Evolutionary conservation across 2,329 filamentous ascomycete species (phyloP).

Genomic region (Ophiostoma fasciatum): DNA sequence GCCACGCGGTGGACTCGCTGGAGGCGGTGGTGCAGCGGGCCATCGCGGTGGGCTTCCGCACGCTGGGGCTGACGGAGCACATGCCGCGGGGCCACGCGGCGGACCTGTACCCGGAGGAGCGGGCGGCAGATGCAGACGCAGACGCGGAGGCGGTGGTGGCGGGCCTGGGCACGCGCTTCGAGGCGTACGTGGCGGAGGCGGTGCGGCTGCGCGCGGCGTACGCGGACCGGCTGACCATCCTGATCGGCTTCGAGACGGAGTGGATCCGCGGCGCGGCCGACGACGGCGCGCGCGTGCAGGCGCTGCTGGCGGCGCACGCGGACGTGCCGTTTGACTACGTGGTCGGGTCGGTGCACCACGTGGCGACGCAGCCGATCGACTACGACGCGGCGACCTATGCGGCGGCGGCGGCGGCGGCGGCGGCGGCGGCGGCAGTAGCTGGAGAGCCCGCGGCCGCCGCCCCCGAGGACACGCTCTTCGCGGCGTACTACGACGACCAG

Average conservation of each 20-base stretch:
- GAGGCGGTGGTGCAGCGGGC: conserved; percentile 73
- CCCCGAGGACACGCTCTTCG: conserved; percentile 59
- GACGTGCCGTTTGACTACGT: conserved; percentile 68
- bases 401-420: conserved; percentile 7
- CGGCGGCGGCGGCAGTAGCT: conserved; percentile 17
- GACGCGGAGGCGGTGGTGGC: conserved; percentile 33
- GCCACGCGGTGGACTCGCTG: conserved; percentile 72
- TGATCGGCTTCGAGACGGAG: conserved; percentile 86
- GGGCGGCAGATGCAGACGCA: conserved; percentile 40
- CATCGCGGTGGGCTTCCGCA: conserved; percentile 62
- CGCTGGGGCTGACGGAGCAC: conserved; percentile 84
- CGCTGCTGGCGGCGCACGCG: conserved; percentile 39
- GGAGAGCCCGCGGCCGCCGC: no score
- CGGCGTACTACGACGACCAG: conserved; percentile 81
- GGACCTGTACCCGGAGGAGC: conserved; percentile 91
- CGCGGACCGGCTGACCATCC: conserved; percentile 53
- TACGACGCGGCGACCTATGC: conserved; percentile 55
- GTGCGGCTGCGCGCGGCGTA: conserved; percentile 57
- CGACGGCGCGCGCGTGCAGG: conserved; percentile 43
- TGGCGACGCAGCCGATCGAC: conserved; percentile 76
- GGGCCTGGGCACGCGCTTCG: conserved; percentile 40
- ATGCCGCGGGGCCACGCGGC: conserved; percentile 63
- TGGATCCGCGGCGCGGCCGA: conserved; percentile 63
- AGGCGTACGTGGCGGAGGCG: conserved; percentile 64
- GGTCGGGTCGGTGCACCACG: conserved; percentile 85